Conservation (phyloP, 768 basidiomycete genomes). For the Kwoniella botswanensis region DNA sequence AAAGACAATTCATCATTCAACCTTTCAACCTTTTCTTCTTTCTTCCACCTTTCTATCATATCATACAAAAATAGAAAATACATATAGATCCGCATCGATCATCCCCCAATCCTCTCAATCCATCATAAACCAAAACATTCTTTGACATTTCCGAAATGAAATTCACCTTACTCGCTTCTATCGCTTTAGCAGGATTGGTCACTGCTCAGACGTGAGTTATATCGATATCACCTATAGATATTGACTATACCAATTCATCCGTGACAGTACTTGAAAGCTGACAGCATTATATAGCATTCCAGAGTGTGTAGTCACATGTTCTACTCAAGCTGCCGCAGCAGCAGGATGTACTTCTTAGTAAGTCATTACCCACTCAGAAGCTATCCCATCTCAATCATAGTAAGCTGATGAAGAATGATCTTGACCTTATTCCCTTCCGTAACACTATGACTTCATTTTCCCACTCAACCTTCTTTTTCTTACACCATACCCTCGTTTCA, state of each 20-base stretch:
- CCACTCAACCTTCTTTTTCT: neutral
- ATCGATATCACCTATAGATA: neutral
- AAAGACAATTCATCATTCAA: neutral
- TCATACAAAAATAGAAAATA: neutral
- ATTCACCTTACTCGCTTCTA: constrained; percentile 34
- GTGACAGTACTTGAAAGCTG: neutral
- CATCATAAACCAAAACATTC: too few relatives aligned
- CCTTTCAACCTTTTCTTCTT: neutral
- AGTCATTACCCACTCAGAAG: constrained; percentile 17
- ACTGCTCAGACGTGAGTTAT: constrained; percentile 34
- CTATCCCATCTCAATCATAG: neutral
- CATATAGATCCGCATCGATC: neutral
- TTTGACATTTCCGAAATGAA: constrained; percentile 33
- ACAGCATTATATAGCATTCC: constrained; percentile 28
- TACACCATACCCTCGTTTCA: neutral
- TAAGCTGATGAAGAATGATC: neutral
- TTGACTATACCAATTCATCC: too few relatives aligned
- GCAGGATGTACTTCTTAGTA: constrained; percentile 49
- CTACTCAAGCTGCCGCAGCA: constrained; percentile 39
- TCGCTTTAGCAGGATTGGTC: constrained; percentile 30
- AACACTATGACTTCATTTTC: neutral
- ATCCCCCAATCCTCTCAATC: neutral
- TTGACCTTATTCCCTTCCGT: neutral
- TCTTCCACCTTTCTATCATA: neutral
- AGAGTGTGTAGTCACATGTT: constrained; percentile 49